Base-by-base conservation (phyloP, 2,329 filamentous ascomycete species). In the Cryphonectria naterciae region DNA sequence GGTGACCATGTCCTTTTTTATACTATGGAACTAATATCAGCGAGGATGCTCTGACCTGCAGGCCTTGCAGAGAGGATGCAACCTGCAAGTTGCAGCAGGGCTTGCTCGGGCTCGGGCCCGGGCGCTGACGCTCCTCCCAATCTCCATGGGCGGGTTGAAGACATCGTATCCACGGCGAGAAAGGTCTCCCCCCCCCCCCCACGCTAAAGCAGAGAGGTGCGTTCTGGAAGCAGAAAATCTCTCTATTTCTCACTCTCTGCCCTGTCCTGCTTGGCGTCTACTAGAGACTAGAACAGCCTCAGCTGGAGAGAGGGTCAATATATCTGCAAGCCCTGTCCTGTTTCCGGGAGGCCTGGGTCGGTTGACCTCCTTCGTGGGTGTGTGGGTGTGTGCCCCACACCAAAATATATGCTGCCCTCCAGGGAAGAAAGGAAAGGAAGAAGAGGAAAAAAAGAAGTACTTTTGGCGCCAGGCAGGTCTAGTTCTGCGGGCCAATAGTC, bases 271-370 rank as follows among this genome's bases (percentile, higher is more conserved):
- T 52, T 68, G 60, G 56, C 67, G 43, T 52, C 52, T 35, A n/a
- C 52, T 35, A 35, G 52, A 32, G 60, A 22, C 61, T 64, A 28
- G 4, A 35, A 8, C 35, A 46, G 54, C 54, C 39, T 67, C 65
- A 49, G 54, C 65, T 61, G 37, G 17, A 32, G 54, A 60, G 35
- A 37, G 54, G 52, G 39, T 52, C 65, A 67, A 46, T 67, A 67
- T 67, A 67, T 46, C 11, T 60, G 65, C 54, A 67, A 13, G 65
- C 65, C 65, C 52, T 19, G n/a, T 37, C 19, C 65, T 60, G 54
- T 28, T 46, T 37, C 54, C 22, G 54, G 37, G 35, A 46, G 8
- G 41, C 41, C 43, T 65, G 62, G 46, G 15, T 65, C 32, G 7
- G 37, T 46, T 43, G n/a, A 28, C 35, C 17, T 43, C 39, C 22